phyloP scores from a whole-genome alignment of 2,329 filamentous ascomycete species.

The Aureobasidium vineae region DNA sequence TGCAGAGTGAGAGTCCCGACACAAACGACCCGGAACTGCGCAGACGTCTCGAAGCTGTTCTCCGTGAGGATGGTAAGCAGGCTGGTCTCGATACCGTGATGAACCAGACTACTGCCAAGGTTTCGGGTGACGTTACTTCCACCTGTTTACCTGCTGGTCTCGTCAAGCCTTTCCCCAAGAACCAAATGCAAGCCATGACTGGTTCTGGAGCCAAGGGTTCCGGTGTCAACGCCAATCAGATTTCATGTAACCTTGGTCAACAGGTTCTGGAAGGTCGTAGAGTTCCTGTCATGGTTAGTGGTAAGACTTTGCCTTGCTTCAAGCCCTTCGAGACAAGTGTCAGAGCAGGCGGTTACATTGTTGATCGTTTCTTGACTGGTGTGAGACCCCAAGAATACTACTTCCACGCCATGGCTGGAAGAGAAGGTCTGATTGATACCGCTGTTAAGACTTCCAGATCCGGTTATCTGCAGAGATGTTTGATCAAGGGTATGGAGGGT shows the following conservation, averaged over 20 bases:
- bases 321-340: slow-evolving; percentile 86
- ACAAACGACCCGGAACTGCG: slow-evolving; percentile 68
- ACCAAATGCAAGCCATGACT: slow-evolving; percentile 99
- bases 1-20: slow-evolving; percentile 63
- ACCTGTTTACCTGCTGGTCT: slow-evolving; percentile 78
- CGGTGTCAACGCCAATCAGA: slow-evolving; percentile 91
- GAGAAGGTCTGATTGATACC: slow-evolving; percentile 97
- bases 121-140: slow-evolving; percentile 76
- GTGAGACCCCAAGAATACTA: slow-evolving; percentile 98
- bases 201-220: slow-evolving; percentile 93
- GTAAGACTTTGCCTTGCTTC: slow-evolving; percentile 93
- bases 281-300: slow-evolving; percentile 96
- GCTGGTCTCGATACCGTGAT: slow-evolving; percentile 84
- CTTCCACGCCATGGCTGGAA: slow-evolving; percentile 98
- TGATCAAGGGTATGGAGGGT: slow-evolving; percentile 99
- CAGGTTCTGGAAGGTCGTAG: slow-evolving; percentile 93
- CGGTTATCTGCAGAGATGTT: slow-evolving; percentile 91
- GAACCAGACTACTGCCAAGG: slow-evolving; percentile 64
- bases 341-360: slow-evolving; percentile 88
- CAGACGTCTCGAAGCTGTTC: slow-evolving; percentile 78
- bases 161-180: slow-evolving; percentile 88
- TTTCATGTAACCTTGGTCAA: slow-evolving; percentile 95
- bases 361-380: slow-evolving; percentile 95
- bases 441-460: slow-evolving; percentile 98
- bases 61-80: slow-evolving; percentile 89